A percentile compares a stretch with the other conserved stretches of the same genome.
Conservation (phyloP, 345 rosid genomes). For the Linum lewisii region DNA sequence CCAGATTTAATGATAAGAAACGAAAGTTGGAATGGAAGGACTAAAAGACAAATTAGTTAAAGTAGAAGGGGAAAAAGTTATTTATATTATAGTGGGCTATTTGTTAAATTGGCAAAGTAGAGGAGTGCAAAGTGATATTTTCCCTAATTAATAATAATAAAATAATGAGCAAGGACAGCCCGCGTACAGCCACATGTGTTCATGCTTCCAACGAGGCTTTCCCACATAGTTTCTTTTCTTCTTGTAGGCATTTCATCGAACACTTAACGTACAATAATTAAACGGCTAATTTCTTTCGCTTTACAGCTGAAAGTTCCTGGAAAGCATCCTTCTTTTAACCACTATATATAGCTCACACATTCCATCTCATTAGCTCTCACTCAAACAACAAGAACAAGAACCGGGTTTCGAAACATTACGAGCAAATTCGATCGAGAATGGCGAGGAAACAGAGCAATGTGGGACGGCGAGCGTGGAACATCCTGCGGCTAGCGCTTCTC, state of each 20-base stretch:
- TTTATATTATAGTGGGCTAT: too few relatives aligned
- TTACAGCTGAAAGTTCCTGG: not conserved
- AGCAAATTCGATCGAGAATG: conserved; percentile 13
- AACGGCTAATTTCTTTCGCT: not conserved
- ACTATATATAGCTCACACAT: not conserved
- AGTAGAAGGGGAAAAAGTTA: too few relatives aligned
- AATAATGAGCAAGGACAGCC: conserved; percentile 5
- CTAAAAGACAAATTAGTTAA: too few relatives aligned
- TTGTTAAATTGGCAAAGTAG: too few relatives aligned
- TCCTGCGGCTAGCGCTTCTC: conserved; percentile 44
- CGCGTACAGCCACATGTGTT: conserved; percentile 18
- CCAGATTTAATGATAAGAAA: too few relatives aligned
- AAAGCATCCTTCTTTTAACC: not conserved
- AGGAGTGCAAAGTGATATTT: too few relatives aligned
- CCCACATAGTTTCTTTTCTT: conserved; percentile 2
- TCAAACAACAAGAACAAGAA: not conserved
- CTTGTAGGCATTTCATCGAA: not conserved
- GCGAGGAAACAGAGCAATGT: conserved; percentile 20
- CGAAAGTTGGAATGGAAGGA: too few relatives aligned
- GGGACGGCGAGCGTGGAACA: conserved; percentile 36
- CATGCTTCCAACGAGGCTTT: conserved; percentile 11
- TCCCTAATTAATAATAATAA: too few relatives aligned
- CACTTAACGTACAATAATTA: not conserved
- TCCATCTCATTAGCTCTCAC: not conserved
- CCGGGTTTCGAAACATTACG: not conserved